Evolutionary conservation across 352 stramenopile genomes (phyloP).

Genomic region (Phytopythium litorale): DNA sequence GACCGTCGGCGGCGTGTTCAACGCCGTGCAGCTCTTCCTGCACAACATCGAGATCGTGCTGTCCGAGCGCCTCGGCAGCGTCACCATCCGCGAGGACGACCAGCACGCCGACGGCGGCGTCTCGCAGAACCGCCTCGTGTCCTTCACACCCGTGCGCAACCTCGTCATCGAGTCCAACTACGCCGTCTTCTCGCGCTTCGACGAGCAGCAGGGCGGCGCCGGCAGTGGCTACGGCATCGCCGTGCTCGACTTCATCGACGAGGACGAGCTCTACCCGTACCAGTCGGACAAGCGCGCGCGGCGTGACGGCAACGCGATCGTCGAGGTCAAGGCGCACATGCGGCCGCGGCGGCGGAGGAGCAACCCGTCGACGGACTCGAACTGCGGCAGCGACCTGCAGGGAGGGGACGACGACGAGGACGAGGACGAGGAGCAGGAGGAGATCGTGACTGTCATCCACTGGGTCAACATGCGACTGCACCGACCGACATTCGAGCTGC

Average conservation of each 20-base stretch:
- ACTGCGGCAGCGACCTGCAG: not conserved
- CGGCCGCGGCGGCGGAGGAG: conserved; percentile 3
- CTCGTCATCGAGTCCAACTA: conserved; percentile 44
- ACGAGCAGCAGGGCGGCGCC: conserved; percentile 12
- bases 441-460: conserved; percentile 16
- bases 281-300: conserved; percentile 26
- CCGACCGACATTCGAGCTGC: conserved; percentile 10
- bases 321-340: conserved; percentile 20
- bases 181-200: conserved; percentile 35
- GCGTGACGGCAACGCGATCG: conserved; percentile 34
- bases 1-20: conserved; percentile 20
- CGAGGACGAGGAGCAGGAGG: conserved; percentile 2
- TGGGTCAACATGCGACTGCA: conserved; percentile 19
- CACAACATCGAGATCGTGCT: conserved; percentile 27
- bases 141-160: conserved; percentile 19
- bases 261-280: conserved; percentile 48
- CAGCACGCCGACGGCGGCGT: conserved; percentile 12
- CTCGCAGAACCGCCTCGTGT: conserved; percentile 22
- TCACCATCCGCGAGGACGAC: conserved; percentile 27
- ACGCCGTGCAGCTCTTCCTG: conserved; percentile 15
- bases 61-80: conserved; percentile 22
- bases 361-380: not conserved
- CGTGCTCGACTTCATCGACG: conserved; percentile 34
- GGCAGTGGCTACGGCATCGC: conserved; percentile 28
- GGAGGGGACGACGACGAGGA: not conserved